These are phyloP conservation scores for Sclerotinia nivalis DNA, from an alignment of 2,329 filamentous ascomycete species.

Conservation along the genomic window DNA sequence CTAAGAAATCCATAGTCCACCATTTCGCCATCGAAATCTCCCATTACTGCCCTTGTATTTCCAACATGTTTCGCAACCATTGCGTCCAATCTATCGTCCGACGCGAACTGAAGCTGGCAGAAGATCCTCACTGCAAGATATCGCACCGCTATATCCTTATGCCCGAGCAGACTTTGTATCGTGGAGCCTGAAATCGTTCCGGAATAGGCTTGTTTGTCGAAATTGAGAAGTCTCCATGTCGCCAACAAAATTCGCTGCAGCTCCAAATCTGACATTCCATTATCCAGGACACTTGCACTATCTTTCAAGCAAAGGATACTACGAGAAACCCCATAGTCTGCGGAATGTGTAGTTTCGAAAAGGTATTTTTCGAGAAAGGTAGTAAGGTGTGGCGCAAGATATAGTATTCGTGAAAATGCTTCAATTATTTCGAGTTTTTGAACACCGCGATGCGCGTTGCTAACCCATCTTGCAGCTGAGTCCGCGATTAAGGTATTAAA, in stretches of 20 bases:
- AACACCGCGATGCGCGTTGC: constrained; percentile 34
- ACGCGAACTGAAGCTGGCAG: constrained; percentile 73
- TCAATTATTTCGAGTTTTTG: constrained; percentile 53
- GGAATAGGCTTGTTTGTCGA: constrained; percentile 69
- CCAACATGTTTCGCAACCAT: constrained; percentile 69
- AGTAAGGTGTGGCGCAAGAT: constrained; percentile 78
- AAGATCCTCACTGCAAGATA: constrained; percentile 83
- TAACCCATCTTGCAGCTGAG: constrained; percentile 77
- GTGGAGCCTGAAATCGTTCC: constrained; percentile 63
- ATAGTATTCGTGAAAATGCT: constrained; percentile 77
- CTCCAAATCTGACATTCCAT: constrained; percentile 43
- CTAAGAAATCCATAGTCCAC: constrained; percentile 78
- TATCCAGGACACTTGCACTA: constrained; percentile 39
- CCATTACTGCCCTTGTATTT: constrained; percentile 59
- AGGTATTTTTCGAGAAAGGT: constrained; percentile 63
- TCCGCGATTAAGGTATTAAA: constrained; percentile 79
- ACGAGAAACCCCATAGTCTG: constrained; percentile 27
- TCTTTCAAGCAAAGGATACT: constrained; percentile 31
- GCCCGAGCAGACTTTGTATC: constrained; percentile 68
- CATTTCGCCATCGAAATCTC: constrained; percentile 70
- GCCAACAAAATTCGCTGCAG: constrained; percentile 60
- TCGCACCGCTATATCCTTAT: constrained; percentile 61
- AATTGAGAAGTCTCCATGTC: constrained; percentile 76
- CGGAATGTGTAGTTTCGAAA: constrained; percentile 22
- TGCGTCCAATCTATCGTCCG: constrained; percentile 74